Base-by-base conservation (phyloP, 2,329 filamentous ascomycete species). In the Hymenoscyphus fraxineus region DNA sequence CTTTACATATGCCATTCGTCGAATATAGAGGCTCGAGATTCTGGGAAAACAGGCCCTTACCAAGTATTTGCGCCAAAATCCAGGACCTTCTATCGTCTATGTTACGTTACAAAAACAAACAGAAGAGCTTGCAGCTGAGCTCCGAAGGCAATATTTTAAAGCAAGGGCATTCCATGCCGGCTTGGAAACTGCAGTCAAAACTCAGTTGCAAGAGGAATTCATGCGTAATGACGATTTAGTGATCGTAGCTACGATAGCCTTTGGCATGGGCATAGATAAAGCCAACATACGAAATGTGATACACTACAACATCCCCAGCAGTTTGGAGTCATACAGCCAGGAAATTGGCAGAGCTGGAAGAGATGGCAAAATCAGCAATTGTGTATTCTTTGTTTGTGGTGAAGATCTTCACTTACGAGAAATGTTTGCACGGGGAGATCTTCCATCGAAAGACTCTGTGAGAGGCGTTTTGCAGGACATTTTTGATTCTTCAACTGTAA, bases 221-320 rank as follows among this genome's bases (percentile, higher is more conserved):
- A 83, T 85, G 80, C 73, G 75, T 0, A 77, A 75, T 1, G 73
- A 77, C 27, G 73, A 81, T 38, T 71, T 77, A n/a, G 79, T 83
- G 32, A 79, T 83, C 13, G 79, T 82, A 19, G 82, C 83, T 2
- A 86, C 83, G 0, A 85, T 85, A 51, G 84, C 84, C 0, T 86
- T 86, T 60, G 84, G 83, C 0, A 86, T 86, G 83, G 84, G 84
- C 0, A 85, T 86, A 19, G 83, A 86, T 70, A 86, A 86, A 66
- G 65, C 78, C 40, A 77, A 83, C 59, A 85, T 86, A 51, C 78
- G 83, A 6, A 85, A 83, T 64, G 78, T 86, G 40, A 27, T 61
- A 19, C 59, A 61, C 32, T 56, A 16, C 22, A 81, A 82, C 60
- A 73, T 84, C 2, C 77, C 83, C 0, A 78, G 76, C 62, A 83